A percentile compares a stretch with the other conserved stretches of the same genome.
phyloP scores from a whole-genome alignment of 441 rosid genomes.

The Hura crepitans region DNA sequence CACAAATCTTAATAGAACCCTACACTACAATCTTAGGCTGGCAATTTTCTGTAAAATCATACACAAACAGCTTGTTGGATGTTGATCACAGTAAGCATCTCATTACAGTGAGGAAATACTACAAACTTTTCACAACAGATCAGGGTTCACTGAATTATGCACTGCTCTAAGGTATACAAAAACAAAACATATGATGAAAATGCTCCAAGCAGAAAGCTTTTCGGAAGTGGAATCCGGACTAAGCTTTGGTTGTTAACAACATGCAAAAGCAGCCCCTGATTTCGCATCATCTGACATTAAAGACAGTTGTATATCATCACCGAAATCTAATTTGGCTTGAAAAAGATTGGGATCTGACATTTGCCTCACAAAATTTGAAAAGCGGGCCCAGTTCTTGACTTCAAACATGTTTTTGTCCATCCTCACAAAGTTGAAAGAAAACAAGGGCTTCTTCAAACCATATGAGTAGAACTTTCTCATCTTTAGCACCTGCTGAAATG shows the following conservation, averaged over 20 bases:
- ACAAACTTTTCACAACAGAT: conserved; percentile 21
- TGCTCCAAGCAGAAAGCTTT: conserved; percentile 10
- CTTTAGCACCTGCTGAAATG: conserved; percentile 40
- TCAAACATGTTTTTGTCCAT: conserved; percentile 45
- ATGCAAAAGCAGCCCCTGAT: conserved; percentile 27
- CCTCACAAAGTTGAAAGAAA: conserved; percentile 44
- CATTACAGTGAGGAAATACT: conserved; percentile 12
- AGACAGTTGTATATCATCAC: conserved; percentile 21
- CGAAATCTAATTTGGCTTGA: conserved; percentile 39
- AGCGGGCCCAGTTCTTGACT: conserved; percentile 35
- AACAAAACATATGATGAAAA: neutral
- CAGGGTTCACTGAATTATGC: conserved; percentile 11
- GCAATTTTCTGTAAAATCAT: too few relatives aligned
- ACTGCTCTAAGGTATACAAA: conserved; percentile 8
- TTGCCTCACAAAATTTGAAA: conserved; percentile 38
- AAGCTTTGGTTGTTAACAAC: conserved; percentile 24
- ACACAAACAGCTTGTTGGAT: too few relatives aligned
- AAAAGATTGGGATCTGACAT: conserved; percentile 35
- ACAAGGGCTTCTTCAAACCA: conserved; percentile 28
- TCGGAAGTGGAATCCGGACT: conserved; percentile 8
- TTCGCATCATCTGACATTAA: conserved; percentile 24
- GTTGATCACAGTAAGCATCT: too few relatives aligned
- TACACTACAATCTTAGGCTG: too few relatives aligned
- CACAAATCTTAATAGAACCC: too few relatives aligned
- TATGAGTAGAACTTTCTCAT: conserved; percentile 37